Base-by-base conservation (phyloP, 2,329 filamentous ascomycete genomes). In the Aurifilum marmelostoma region DNA sequence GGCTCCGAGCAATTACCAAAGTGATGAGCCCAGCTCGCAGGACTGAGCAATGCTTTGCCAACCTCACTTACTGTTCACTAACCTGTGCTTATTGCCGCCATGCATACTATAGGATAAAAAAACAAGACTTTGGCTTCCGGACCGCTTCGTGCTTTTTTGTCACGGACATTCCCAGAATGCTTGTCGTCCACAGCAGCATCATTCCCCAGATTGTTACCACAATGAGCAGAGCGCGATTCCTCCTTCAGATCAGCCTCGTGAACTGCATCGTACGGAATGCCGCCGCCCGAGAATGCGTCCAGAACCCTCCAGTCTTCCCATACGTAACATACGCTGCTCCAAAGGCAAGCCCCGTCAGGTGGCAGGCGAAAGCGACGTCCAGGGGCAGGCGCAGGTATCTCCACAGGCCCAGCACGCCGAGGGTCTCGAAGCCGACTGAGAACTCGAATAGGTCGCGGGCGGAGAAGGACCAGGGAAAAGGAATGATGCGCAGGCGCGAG, bases 271-370 rank as follows among this genome's bases (percentile, higher is more conserved):
- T 56, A 32, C 69, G 65, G 11, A 71, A 75, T 0, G 72, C 70
- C 41, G 69, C 69, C 27, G 67, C 61, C 65, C 73, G 66, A 5
- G 72, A 64, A 1, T 73, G 73, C 24, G 65, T 37, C 75, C 75
- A 76, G 12, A 73, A 18, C 3, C 58, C 32, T 5, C 27, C 39
- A 0, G 60, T 66, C 5, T 67, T 70, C 11, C 72, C 72, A 9
- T 67, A 75, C 12, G 73, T 64, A 21, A 74, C 73, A 32, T 76
- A 76, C 0, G 73, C 72, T 3, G 70, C 69, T 1, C 75, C 75
- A 3, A 74, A 64, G 0, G 68, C 72, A 16, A 76, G 68, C 1
- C 75, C 75, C 0, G 69, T 69, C 34, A 76, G 54, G 50, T 76
- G 75, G 1, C 72, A 70, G 1, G 72, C 72, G 9, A 67, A 65